Conservation (phyloP, 2,329 filamentous ascomycete genomes). For the Salinomyces thailandicus region DNA sequence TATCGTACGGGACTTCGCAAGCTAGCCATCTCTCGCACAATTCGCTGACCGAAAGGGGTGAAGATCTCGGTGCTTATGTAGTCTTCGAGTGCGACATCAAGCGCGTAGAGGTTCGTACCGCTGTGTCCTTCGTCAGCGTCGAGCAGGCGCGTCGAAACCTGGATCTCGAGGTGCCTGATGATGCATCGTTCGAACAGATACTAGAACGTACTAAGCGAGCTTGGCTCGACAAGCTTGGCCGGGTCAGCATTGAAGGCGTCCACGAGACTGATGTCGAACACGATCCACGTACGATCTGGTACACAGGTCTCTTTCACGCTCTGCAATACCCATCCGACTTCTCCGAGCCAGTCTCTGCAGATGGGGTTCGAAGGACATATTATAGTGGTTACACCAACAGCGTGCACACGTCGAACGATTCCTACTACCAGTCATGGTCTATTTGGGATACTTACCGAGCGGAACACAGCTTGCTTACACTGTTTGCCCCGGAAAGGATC, state of each 20-base stretch:
- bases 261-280: constrained; percentile 33
- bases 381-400: constrained; percentile 41
- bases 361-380: constrained; percentile 23
- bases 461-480: constrained; percentile 36
- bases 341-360: constrained; percentile 31
- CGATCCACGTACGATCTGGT: constrained; percentile 37
- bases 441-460: constrained; percentile 43
- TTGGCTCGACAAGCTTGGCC: constrained; percentile 38
- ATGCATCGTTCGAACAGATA: constrained; percentile 29
- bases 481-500: constrained; percentile 38
- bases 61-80: constrained; percentile 33
- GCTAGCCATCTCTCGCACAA: constrained; percentile 21
- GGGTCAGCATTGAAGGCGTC: constrained; percentile 34
- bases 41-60: constrained; percentile 21
- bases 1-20: constrained; percentile 27
- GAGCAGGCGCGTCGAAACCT: constrained; percentile 39
- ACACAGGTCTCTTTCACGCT: constrained; percentile 38
- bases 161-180: constrained; percentile 33
- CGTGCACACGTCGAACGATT: constrained; percentile 32
- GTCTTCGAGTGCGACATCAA: constrained; percentile 24
- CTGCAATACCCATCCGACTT: constrained; percentile 41
- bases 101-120: constrained; percentile 37
- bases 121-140: constrained; percentile 38
- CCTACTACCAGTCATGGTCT: constrained; percentile 42
- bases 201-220: constrained; percentile 32